Conservation (phyloP, 768 basidiomycete species). For the Auricularia auricula-judae region DNA sequence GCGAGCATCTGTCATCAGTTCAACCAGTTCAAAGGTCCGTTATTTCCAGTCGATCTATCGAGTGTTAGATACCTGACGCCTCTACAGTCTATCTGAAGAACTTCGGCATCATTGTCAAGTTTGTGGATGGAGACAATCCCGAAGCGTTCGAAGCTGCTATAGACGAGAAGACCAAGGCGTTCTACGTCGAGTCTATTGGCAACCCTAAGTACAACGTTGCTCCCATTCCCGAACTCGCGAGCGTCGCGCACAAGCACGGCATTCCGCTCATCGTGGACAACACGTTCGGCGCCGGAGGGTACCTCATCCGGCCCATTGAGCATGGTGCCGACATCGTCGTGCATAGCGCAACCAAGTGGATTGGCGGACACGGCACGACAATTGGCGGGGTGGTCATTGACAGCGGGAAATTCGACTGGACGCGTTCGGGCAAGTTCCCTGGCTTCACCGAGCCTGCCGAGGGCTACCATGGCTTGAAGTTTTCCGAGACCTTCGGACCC, state of each 20-base stretch:
- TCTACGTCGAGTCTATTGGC: constrained; percentile 69
- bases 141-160: constrained; percentile 54
- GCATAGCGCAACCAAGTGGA: constrained; percentile 79
- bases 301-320: constrained; percentile 57
- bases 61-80: not conserved
- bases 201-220: constrained; percentile 64
- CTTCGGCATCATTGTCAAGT: constrained; percentile 54
- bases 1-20: constrained; percentile 17
- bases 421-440: constrained; percentile 56
- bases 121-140: constrained; percentile 44
- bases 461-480: constrained; percentile 64
- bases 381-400: constrained; percentile 71
- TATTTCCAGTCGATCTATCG: not conserved
- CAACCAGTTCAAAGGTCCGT: constrained; percentile 58
- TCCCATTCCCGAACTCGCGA: constrained; percentile 58
- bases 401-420: constrained; percentile 72
- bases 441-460: constrained; percentile 63
- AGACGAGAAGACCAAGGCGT: constrained; percentile 66
- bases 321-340: constrained; percentile 74
- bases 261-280: constrained; percentile 78
- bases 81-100: constrained; percentile 51
- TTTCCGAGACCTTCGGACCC: constrained; percentile 54
- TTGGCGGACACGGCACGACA: constrained; percentile 69
- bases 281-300: constrained; percentile 68
- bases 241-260: constrained; percentile 59